Percentiles rank a stretch among this genome's conserved stretches.
Conservation (phyloP, 192 early-diverging fungal species). For the Entomortierella parvispora region DNA sequence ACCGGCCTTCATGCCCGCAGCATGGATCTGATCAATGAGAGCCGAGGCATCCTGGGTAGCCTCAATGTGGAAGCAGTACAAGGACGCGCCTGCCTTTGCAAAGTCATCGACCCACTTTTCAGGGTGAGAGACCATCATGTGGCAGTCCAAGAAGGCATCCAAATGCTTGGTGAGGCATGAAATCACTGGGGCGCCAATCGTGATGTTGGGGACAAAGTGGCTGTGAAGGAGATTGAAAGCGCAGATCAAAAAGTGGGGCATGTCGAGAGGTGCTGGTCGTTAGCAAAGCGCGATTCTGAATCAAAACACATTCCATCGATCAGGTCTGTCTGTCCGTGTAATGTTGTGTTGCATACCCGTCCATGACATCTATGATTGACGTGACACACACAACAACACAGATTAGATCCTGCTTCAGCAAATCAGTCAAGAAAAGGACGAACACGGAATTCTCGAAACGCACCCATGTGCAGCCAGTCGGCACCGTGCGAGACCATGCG, state of each 20-base stretch:
- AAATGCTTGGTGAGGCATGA: conserved; percentile 87
- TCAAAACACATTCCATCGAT: no score
- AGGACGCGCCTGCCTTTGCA: conserved; percentile 86
- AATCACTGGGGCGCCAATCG: conserved; percentile 94
- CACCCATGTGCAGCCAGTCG: conserved; percentile 91
- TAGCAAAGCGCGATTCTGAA: no score
- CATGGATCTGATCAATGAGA: conserved; percentile 85
- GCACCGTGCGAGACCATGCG: conserved; percentile 92
- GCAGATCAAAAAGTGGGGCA: no score
- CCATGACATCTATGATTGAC: conserved; percentile 84
- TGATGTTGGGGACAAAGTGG: conserved; percentile 98
- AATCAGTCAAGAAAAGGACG: conserved; percentile 3
- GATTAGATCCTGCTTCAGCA: neutral
- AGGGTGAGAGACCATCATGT: conserved; percentile 70
- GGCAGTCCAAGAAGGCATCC: conserved; percentile 84
- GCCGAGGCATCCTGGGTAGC: conserved; percentile 78
- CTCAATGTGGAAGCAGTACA: conserved; percentile 95
- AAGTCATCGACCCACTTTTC: conserved; percentile 94
- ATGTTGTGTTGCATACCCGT: conserved; percentile 67
- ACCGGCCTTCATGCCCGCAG: conserved; percentile 90
- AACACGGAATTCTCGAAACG: neutral
- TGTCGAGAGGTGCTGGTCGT: no score
- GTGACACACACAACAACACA: conserved; percentile 3
- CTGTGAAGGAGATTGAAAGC: conserved; percentile 50
- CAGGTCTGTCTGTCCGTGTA: neutral